These are phyloP conservation scores for Hypomontagnella monticulosa DNA, from an alignment of 495 filamentous ascomycete genomes.

Conservation along the genomic window DNA sequence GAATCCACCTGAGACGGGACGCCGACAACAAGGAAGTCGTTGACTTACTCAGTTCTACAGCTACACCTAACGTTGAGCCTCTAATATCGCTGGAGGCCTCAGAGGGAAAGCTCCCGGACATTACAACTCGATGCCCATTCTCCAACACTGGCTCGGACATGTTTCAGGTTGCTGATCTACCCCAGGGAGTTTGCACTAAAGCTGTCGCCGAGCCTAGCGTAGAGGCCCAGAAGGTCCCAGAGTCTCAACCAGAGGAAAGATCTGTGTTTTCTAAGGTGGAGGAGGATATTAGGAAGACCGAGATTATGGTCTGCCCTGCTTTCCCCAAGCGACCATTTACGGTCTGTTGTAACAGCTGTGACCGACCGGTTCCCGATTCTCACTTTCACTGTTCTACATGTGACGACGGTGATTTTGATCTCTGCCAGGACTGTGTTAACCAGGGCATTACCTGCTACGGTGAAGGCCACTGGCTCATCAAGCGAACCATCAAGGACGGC, in stretches of 20 bases:
- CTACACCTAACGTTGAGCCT: slow-evolving; percentile 10
- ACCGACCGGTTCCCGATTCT: slow-evolving; percentile 74
- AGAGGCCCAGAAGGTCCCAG: background rate
- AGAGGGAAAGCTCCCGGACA: background rate
- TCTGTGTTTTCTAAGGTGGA: background rate
- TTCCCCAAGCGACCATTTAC: slow-evolving; percentile 50
- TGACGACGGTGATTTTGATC: slow-evolving; percentile 92
- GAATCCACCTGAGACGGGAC: slow-evolving; percentile 37
- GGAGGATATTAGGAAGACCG: background rate
- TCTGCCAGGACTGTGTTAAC: slow-evolving; percentile 83
- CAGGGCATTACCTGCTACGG: slow-evolving; percentile 78
- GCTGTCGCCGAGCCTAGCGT: background rate
- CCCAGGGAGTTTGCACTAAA: slow-evolving; percentile 36
- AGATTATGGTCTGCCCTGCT: background rate
- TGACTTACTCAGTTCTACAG: slow-evolving; percentile 28
- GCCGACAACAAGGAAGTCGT: slow-evolving; percentile 37
- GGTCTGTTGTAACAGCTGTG: slow-evolving; percentile 96
- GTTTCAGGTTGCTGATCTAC: slow-evolving; percentile 13
- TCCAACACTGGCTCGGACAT: slow-evolving; percentile 14
- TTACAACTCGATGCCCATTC: slow-evolving; percentile 19
- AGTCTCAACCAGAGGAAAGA: background rate
- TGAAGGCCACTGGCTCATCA: slow-evolving; percentile 90
- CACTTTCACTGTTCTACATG: slow-evolving; percentile 97
- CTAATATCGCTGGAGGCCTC: slow-evolving; percentile 8
- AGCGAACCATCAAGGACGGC: slow-evolving; percentile 81